Evolutionary conservation across 2,329 filamentous ascomycete species (phyloP), one percentile per base, ranked within the genome.

Genomic region (Aspergillus tamarii): DNA sequence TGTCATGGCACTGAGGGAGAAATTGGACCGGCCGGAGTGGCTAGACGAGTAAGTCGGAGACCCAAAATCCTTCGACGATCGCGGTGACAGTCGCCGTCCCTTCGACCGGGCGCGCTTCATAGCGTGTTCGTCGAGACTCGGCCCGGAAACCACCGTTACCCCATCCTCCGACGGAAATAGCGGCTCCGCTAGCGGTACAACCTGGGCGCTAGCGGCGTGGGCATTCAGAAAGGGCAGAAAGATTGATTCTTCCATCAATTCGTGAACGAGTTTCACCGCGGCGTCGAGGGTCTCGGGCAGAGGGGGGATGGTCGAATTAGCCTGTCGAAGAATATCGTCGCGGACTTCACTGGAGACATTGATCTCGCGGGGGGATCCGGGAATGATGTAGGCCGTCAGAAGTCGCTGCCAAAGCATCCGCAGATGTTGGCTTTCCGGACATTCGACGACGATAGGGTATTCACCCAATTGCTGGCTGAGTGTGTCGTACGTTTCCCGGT

Each of bases 231-330:
- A 99, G 0, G 94, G 94, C 0, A 97, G 89, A 58, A 98, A 84
- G 0, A 98, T 92, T 4, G 94, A 97, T 76, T 98, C 95, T 72
- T 97, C 96, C 94, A 99, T 98, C 61, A 99, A 83, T 70, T 98
- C 95, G 77, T 94, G 94, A 46, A 97, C 92, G 65, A 97, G 96
- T 66, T 87, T 86, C 28, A 96, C 91, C 23, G 95, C 93, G 57
- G 91, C 87, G 64, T 96, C 91, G 19, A 99, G 83, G 60, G 89
- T 87, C 46, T 89, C 87, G 1, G 95, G 94, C 6, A 90, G 90
- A 8, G 94, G 93, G 0, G 88, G 84, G 7, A 84, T 81, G 1
- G 82, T 78, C 16, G 85, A 79, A 64, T 83, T 83, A 9, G 88
- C 85, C 46, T 91, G 84, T 48, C 83, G 83, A 39, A 98, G 84